Evolutionary conservation across 2,329 filamentous ascomycete genomes (phyloP).

Genomic region (Phaeosphaeriaceae sp.): DNA sequence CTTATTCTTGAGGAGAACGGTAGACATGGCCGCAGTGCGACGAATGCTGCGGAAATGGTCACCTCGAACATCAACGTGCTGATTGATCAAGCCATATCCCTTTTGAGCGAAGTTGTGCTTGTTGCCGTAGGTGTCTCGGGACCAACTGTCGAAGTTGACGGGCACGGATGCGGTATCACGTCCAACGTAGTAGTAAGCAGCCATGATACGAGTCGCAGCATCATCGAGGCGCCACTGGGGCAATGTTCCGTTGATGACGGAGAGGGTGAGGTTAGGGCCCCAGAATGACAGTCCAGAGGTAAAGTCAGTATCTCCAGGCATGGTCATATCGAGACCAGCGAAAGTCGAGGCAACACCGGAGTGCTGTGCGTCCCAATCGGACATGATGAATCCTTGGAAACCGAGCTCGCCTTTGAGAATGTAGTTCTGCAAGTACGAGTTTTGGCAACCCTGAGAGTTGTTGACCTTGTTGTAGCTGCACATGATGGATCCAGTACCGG

Average conservation of each 20-base stretch:
- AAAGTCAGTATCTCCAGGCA: slow-evolving; percentile 80
- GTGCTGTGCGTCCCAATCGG: slow-evolving; percentile 82
- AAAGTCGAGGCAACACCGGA: slow-evolving; percentile 69
- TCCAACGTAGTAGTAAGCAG: slow-evolving; percentile 69
- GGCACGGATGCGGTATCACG: slow-evolving; percentile 59
- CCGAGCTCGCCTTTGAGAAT: slow-evolving; percentile 80
- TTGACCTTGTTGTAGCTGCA: slow-evolving; percentile 79
- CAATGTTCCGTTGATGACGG: slow-evolving; percentile 86
- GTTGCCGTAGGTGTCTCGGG: slow-evolving; percentile 74
- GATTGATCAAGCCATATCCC: slow-evolving; percentile 71
- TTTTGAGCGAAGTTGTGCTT: slow-evolving; percentile 68
- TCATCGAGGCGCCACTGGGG: slow-evolving; percentile 89
- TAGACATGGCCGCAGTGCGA: slow-evolving; percentile 77
- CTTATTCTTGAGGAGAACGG: slow-evolving; percentile 78
- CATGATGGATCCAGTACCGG: slow-evolving; percentile 59
- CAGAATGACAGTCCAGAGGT: slow-evolving; percentile 75
- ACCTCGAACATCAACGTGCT: slow-evolving; percentile 81
- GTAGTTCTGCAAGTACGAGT: slow-evolving; percentile 76
- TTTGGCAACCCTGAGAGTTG: slow-evolving; percentile 81
- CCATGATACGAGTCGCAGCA: slow-evolving; percentile 83
- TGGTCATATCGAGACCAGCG: slow-evolving; percentile 84
- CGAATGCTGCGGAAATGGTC: slow-evolving; percentile 77
- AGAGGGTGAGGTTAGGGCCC: slow-evolving; percentile 86
- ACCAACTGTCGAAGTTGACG: slow-evolving; percentile 92
- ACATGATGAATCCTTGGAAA: slow-evolving; percentile 67